phyloP scores from a whole-genome alignment of 345 rosid species.

The Eucalyptus cloeziana region DNA sequence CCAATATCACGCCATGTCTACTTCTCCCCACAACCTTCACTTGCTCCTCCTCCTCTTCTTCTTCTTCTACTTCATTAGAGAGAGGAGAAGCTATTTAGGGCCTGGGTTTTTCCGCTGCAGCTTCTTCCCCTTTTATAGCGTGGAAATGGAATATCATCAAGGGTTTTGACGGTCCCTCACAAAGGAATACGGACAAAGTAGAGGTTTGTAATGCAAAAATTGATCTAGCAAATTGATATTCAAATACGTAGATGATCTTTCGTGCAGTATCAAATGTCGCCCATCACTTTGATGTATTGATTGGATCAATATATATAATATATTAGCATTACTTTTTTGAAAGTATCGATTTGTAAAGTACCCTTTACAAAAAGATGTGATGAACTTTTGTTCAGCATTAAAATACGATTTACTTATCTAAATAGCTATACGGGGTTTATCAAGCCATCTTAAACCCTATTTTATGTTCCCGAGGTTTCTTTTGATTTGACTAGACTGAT shows the following conservation, averaged over 20 bases:
- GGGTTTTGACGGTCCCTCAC: neutral
- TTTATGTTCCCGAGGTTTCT: neutral
- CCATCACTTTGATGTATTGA: neutral
- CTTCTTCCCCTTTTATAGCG: neutral
- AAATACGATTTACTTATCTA: neutral
- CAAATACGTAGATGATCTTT: neutral
- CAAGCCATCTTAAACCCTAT: neutral
- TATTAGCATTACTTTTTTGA: neutral
- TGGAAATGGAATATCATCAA: neutral
- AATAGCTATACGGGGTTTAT: neutral
- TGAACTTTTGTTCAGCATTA: neutral
- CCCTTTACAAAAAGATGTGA: neutral
- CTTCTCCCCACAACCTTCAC: neutral
- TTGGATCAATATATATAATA: neutral
- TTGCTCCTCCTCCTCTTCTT: neutral
- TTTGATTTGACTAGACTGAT: neutral
- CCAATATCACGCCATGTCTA: constrained; percentile 27
- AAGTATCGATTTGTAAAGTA: neutral
- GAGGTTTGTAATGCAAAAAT: neutral
- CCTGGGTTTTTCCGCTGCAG: neutral
- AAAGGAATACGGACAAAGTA: neutral
- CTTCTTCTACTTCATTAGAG: neutral
- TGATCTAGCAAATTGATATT: neutral
- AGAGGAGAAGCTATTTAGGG: neutral
- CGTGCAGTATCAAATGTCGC: neutral